These are phyloP conservation scores for Chaetomiaceae sp. DNA, from an alignment of 2,329 filamentous ascomycete species.

Conservation along the genomic window DNA sequence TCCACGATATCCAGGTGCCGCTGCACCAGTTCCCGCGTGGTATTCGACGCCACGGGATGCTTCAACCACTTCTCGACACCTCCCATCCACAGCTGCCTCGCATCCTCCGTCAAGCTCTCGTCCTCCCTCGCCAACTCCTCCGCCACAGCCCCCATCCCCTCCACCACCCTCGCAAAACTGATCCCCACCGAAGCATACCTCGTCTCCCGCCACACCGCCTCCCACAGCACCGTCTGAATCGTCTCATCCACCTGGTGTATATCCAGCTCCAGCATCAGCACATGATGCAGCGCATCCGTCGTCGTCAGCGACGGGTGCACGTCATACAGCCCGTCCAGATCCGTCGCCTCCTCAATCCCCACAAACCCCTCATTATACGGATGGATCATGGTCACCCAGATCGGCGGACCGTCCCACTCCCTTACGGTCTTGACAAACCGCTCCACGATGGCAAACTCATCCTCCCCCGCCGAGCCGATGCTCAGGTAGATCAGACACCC, in stretches of 20 bases:
- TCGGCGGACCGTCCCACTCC: slow-evolving; percentile 26
- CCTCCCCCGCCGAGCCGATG: slow-evolving; percentile 27
- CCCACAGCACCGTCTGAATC: slow-evolving; percentile 27
- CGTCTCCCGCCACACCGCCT: slow-evolving; percentile 29
- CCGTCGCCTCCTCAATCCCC: slow-evolving; percentile 22
- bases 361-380: slow-evolving; percentile 27
- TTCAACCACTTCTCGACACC: slow-evolving; percentile 21
- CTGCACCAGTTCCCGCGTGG: slow-evolving; percentile 27
- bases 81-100: slow-evolving; percentile 16
- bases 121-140: slow-evolving; percentile 2
- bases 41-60: slow-evolving; percentile 23
- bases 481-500: slow-evolving; percentile 28
- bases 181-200: slow-evolving; percentile 29
- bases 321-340: slow-evolving; percentile 30
- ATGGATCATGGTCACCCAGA: slow-evolving; percentile 28
- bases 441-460: slow-evolving; percentile 28
- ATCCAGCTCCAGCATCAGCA: slow-evolving; percentile 26
- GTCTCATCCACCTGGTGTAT: slow-evolving; percentile 24
- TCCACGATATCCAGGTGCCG: slow-evolving; percentile 27
- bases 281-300: slow-evolving; percentile 29
- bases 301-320: slow-evolving; percentile 29
- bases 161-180: slow-evolving; percentile 18
- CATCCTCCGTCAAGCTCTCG: not conserved
- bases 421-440: slow-evolving; percentile 24
- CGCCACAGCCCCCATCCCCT: slow-evolving; percentile 16